Percentiles rank a stretch among this genome's conserved stretches.
These are phyloP conservation scores for Tuber microsphaerosporum DNA, from an alignment of 495 filamentous ascomycete genomes.

Conservation along the genomic window DNA sequence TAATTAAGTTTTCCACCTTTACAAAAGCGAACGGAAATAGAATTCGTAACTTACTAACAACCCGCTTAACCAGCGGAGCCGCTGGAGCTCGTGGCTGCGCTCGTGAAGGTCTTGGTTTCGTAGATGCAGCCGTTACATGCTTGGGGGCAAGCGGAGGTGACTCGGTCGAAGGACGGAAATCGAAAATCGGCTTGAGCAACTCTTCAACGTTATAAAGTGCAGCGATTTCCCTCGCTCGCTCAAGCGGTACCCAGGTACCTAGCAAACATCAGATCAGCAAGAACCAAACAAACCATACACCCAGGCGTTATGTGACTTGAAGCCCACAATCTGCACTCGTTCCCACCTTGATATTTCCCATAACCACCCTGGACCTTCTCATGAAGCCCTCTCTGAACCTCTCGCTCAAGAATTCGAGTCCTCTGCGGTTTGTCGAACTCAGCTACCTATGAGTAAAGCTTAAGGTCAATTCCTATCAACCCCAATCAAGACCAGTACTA, in stretches of 20 bases:
- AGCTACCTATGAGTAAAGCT: slow-evolving; percentile 45
- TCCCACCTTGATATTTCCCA: slow-evolving; percentile 88
- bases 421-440: slow-evolving; percentile 82
- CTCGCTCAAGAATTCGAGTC: slow-evolving; percentile 88
- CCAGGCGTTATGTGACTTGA: slow-evolving; percentile 7
- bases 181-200: slow-evolving; percentile 77
- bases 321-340: slow-evolving; percentile 17
- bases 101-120: slow-evolving; percentile 61
- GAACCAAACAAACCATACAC: not conserved
- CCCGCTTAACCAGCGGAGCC: slow-evolving; percentile 30
- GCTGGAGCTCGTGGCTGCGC: slow-evolving; percentile 43
- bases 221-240: slow-evolving; percentile 70
- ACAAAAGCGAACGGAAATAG: slow-evolving; percentile 1
- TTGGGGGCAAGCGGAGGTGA: slow-evolving; percentile 92
- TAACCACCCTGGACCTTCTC: slow-evolving; percentile 98
- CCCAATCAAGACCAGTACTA: slow-evolving; percentile 48
- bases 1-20: slow-evolving; percentile 14
- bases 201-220: slow-evolving; percentile 76
- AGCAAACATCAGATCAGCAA: slow-evolving; percentile 29
- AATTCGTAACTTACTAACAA: slow-evolving; percentile 37
- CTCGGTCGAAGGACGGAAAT: slow-evolving; percentile 72
- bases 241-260: slow-evolving; percentile 95
- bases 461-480: not conserved
- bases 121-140: slow-evolving; percentile 64
- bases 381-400: slow-evolving; percentile 91